Evolutionary conservation across 2,329 filamentous ascomycete species (phyloP).

Genomic region (Alternaria sp.): DNA sequence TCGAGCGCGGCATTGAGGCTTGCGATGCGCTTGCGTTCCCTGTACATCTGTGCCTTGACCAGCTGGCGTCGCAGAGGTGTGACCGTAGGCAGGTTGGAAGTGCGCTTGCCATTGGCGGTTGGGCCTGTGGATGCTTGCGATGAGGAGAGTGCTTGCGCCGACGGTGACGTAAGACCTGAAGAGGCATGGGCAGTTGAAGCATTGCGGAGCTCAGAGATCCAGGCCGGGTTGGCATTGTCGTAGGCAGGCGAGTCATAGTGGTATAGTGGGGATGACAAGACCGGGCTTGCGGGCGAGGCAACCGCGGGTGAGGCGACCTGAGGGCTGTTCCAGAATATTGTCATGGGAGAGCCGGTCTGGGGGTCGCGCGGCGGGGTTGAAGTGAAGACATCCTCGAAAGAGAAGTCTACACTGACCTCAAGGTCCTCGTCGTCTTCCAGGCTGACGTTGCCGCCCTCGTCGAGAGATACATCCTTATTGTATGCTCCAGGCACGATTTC

Average conservation of each 20-base stretch:
- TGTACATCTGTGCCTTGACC: constrained; percentile 13
- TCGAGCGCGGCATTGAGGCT: background rate
- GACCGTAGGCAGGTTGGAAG: background rate
- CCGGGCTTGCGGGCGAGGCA: background rate
- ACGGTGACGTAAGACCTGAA: background rate
- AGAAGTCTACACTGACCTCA: constrained; percentile 21
- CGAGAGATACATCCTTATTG: background rate
- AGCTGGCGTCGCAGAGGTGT: constrained; percentile 18
- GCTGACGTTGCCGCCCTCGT: constrained; percentile 2
- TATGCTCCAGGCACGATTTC: background rate
- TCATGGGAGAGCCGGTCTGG: constrained; percentile 13
- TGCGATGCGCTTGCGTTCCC: constrained; percentile 8
- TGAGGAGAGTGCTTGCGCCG: background rate
- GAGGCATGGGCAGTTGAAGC: background rate
- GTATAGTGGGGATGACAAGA: background rate
- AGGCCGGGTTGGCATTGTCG: background rate
- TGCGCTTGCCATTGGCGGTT: background rate
- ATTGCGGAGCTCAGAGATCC: background rate
- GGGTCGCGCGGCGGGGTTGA: constrained; percentile 18
- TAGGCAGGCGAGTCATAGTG: background rate
- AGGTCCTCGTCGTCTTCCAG: background rate
- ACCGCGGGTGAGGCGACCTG: background rate
- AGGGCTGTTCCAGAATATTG: constrained; percentile 8
- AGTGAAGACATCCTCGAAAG: constrained; percentile 20
- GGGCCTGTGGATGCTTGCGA: background rate